These are phyloP conservation scores for Suillus discolor DNA, from an alignment of 768 basidiomycete genomes.

Conservation along the genomic window DNA sequence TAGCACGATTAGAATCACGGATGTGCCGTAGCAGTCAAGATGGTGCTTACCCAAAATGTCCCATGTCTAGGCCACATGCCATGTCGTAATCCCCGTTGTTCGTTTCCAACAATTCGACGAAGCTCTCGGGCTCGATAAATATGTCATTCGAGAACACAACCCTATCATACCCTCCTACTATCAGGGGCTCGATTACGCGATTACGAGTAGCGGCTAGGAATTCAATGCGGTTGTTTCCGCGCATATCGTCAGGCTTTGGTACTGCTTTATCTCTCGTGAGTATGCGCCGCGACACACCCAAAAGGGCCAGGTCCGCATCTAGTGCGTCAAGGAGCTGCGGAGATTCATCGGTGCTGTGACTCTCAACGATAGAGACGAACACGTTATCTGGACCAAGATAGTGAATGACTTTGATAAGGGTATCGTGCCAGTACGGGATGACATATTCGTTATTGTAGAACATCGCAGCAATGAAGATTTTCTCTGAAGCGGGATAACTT, in stretches of 20 bases:
- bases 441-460: conserved; percentile 41
- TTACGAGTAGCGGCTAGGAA: conserved; percentile 43
- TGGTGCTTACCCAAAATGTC: conserved; percentile 30
- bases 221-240: conserved; percentile 33
- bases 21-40: neutral
- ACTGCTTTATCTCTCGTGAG: conserved; percentile 30
- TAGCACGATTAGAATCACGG: neutral
- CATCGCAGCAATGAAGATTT: conserved; percentile 43
- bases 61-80: conserved; percentile 45
- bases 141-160: conserved; percentile 48
- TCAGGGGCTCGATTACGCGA: conserved; percentile 44
- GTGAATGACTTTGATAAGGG: conserved; percentile 37
- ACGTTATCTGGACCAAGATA: conserved; percentile 45
- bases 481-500: conserved; percentile 18
- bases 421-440: conserved; percentile 41
- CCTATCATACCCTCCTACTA: conserved; percentile 39
- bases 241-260: conserved; percentile 17
- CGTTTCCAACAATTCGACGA: conserved; percentile 43
- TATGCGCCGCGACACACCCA: conserved; percentile 32
- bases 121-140: conserved; percentile 40
- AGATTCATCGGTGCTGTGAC: conserved; percentile 35
- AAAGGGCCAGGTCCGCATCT: conserved; percentile 22
- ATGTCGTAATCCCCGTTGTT: conserved; percentile 43
- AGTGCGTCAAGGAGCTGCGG: conserved; percentile 32
- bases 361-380: conserved; percentile 45